A percentile compares a stretch with the other conserved stretches of the same genome.
Evolutionary conservation across 805 yeast species (phyloP).

Genomic region (Yamadazyma kitorensis): DNA sequence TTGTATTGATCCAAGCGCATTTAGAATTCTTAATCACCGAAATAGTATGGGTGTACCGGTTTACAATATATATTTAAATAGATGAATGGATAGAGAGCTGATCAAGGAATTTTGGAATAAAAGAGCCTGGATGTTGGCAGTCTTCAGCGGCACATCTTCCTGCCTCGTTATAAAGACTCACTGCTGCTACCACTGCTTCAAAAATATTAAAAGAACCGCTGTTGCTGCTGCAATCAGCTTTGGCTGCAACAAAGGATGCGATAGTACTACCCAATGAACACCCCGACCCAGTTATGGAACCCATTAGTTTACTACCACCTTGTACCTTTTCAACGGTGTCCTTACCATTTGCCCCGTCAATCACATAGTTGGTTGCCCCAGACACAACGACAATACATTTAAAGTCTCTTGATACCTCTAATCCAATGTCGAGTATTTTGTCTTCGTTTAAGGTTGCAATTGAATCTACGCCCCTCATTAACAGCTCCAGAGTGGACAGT

Average conservation of each 20-base stretch:
- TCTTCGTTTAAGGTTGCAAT: slow-evolving; percentile 21
- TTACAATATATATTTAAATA: not conserved
- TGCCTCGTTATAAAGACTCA: slow-evolving; percentile 56
- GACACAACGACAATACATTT: slow-evolving; percentile 68
- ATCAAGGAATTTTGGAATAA: slow-evolving; percentile 48
- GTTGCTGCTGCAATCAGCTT: slow-evolving; percentile 24
- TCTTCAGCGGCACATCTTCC: slow-evolving; percentile 50
- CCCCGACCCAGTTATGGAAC: slow-evolving; percentile 75
- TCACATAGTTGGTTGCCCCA: slow-evolving; percentile 43
- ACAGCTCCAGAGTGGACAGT: slow-evolving; percentile 19
- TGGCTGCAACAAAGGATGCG: slow-evolving; percentile 54
- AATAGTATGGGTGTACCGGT: not conserved
- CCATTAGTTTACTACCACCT: slow-evolving; percentile 67
- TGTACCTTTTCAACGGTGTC: slow-evolving; percentile 26
- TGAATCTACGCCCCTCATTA: slow-evolving; percentile 76
- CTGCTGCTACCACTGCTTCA: slow-evolving; percentile 53
- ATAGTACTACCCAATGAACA: slow-evolving; percentile 77
- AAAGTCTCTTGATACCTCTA: slow-evolving; percentile 46
- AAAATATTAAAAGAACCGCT: slow-evolving; percentile 24
- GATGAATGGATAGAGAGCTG: slow-evolving; percentile 17
- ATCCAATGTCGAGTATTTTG: slow-evolving; percentile 39
- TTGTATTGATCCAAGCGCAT: too few species aligned
- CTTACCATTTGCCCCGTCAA: slow-evolving; percentile 14
- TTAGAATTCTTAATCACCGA: not conserved
- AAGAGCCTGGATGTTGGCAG: slow-evolving; percentile 53